Evolutionary conservation across 768 basidiomycete genomes (phyloP).

Genomic region (Sporobolomyces pararoseus): DNA sequence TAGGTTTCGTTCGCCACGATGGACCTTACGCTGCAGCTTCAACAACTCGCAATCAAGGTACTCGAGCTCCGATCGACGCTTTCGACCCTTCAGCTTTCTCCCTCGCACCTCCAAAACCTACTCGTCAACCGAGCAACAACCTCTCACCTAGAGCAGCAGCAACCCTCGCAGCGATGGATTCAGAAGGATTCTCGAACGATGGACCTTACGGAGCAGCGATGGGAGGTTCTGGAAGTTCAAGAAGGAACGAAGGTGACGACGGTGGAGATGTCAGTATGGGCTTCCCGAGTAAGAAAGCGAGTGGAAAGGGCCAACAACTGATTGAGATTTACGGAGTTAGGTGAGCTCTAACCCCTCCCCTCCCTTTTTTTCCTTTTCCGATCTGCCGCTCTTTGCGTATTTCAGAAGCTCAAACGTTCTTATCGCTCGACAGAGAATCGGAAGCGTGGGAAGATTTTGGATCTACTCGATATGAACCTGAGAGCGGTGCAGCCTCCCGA

Average conservation of each 20-base stretch:
- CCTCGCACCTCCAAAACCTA: slow-evolving; percentile 18
- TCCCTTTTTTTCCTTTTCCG: no score
- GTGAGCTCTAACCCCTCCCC: slow-evolving; percentile 12
- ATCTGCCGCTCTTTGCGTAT: background rate
- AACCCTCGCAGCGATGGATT: slow-evolving; percentile 21
- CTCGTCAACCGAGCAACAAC: slow-evolving; percentile 14
- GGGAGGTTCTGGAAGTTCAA: background rate
- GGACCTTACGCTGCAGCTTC: slow-evolving; percentile 42
- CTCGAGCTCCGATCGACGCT: slow-evolving; percentile 36
- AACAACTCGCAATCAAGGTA: slow-evolving; percentile 24
- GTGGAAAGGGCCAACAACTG: slow-evolving; percentile 34
- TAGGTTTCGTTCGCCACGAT: slow-evolving; percentile 40
- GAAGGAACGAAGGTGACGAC: background rate
- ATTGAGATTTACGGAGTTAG: slow-evolving; percentile 40
- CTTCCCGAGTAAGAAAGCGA: slow-evolving; percentile 18
- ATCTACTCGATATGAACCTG: slow-evolving; percentile 21
- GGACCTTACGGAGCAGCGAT: slow-evolving; percentile 21
- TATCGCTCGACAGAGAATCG: slow-evolving; percentile 12
- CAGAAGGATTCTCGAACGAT: slow-evolving; percentile 13
- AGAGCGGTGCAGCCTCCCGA: slow-evolving; percentile 3
- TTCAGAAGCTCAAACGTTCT: background rate
- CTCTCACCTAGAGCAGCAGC: slow-evolving; percentile 25
- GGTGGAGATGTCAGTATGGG: slow-evolving; percentile 34
- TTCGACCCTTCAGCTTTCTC: slow-evolving; percentile 37
- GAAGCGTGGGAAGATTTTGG: slow-evolving; percentile 43